A percentile compares a stretch with the other conserved stretches of the same genome.
These are phyloP conservation scores for Rhizophagus clarus DNA, from an alignment of 192 early-diverging fungal species.

Conservation along the genomic window DNA sequence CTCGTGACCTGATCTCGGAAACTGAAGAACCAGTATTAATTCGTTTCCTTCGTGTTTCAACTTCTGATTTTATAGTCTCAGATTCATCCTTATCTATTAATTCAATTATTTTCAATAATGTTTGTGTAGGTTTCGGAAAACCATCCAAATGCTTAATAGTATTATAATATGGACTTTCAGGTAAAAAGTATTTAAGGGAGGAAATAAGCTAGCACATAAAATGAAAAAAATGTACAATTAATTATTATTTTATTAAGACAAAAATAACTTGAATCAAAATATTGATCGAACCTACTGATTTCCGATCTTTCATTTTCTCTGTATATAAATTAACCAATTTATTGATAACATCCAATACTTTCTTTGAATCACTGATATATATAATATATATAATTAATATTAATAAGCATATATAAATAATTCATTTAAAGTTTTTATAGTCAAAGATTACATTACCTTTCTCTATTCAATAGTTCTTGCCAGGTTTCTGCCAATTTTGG, in stretches of 20 bases:
- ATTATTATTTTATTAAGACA: neutral
- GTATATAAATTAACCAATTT: conserved; percentile 57
- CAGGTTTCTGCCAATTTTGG: conserved; percentile 37
- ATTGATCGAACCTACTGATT: conserved; percentile 33
- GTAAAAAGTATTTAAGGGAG: conserved; percentile 45
- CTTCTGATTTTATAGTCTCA: conserved; percentile 58
- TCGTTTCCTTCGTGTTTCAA: conserved; percentile 66
- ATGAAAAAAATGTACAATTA: conserved; percentile 4
- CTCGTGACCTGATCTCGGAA: conserved; percentile 56
- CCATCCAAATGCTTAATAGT: conserved; percentile 36
- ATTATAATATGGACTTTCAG: conserved; percentile 48
- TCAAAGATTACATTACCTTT: conserved; percentile 6
- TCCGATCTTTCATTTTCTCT: conserved; percentile 41
- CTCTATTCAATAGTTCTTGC: conserved; percentile 41
- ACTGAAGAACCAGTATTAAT: conserved; percentile 70
- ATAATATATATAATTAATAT: conserved; percentile 3
- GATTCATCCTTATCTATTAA: conserved; percentile 41
- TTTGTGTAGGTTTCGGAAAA: conserved; percentile 40
- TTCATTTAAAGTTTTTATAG: too few species aligned
- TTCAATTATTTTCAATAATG: conserved; percentile 37
- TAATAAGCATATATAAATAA: neutral
- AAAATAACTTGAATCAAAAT: neutral
- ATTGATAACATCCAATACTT: conserved; percentile 50
- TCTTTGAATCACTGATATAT: conserved; percentile 50
- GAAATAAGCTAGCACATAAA: conserved; percentile 36